Conservation (phyloP, 139 green algal species). For the Tetraselmis striata region DNA sequence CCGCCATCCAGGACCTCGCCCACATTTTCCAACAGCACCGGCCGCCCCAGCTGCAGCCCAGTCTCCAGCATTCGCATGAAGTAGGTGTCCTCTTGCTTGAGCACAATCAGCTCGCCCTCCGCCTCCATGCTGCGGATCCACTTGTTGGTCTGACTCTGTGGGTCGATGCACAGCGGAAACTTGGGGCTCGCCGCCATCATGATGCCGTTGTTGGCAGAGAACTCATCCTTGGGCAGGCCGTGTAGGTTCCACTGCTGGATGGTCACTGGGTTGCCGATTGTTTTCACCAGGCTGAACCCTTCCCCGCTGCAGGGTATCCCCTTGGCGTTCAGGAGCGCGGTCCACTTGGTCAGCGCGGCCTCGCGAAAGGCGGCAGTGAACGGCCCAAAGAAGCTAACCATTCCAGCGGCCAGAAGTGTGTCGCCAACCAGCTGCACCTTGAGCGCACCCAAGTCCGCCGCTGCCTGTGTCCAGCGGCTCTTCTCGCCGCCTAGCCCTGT, state of each 20-base stretch:
- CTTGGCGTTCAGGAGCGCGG: conserved; percentile 2
- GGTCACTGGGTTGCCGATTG: conserved; percentile 47
- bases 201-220: conserved; percentile 64
- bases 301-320: conserved; percentile 35
- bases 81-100: conserved; percentile 37
- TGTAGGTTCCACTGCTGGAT: conserved; percentile 58
- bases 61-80: conserved; percentile 42
- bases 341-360: conserved; percentile 13
- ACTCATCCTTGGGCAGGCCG: conserved; percentile 65
- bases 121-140: conserved; percentile 45
- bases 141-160: conserved; percentile 47
- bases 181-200: conserved; percentile 22
- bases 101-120: conserved; percentile 16
- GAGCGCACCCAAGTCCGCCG: conserved; percentile 27
- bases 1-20: conserved; percentile 37
- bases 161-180: conserved; percentile 56
- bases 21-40: conserved; percentile 44
- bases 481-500: conserved; percentile 54
- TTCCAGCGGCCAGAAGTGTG: conserved; percentile 19
- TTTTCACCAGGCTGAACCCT: conserved; percentile 38
- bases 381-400: conserved; percentile 28
- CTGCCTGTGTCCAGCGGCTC: conserved; percentile 38
- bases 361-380: conserved; percentile 24
- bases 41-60: conserved; percentile 32
- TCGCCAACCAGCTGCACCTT: conserved; percentile 25